Conservation (phyloP, 345 rosid species). For the Eucalyptus camaldulensis region DNA sequence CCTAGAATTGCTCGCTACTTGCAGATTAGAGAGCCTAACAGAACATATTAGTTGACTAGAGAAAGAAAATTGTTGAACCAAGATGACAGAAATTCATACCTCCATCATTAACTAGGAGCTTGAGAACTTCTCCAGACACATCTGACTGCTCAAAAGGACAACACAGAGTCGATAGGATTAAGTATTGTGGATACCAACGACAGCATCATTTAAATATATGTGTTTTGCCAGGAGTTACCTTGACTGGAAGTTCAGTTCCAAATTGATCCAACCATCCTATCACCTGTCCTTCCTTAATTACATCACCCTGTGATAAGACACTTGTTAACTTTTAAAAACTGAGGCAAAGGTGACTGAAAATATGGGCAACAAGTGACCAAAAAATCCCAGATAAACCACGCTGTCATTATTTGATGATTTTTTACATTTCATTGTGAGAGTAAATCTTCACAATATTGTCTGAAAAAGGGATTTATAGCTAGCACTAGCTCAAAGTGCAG, state of each 20-base stretch:
- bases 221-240: constrained; percentile 26
- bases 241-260: constrained; percentile 73
- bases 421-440: background rate
- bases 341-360: background rate
- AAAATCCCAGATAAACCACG: background rate
- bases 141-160: constrained; percentile 58
- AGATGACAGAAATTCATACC: constrained; percentile 27
- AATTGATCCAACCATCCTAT: constrained; percentile 81
- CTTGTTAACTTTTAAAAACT: background rate
- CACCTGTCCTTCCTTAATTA: constrained; percentile 75
- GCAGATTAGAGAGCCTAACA: background rate
- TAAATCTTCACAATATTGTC: background rate
- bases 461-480: background rate
- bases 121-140: constrained; percentile 80
- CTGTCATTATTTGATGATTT: background rate
- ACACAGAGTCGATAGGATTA: background rate
- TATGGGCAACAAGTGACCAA: background rate
- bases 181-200: background rate
- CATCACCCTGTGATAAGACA: constrained; percentile 50
- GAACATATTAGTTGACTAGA: background rate
- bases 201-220: background rate
- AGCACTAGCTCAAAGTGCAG: background rate
- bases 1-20: background rate
- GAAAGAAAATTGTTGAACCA: background rate
- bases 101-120: constrained; percentile 76